A percentile compares a stretch with the other conserved stretches of the same genome.
Evolutionary conservation across 768 basidiomycete species (phyloP).

Genomic region (Ramaria rubella): DNA sequence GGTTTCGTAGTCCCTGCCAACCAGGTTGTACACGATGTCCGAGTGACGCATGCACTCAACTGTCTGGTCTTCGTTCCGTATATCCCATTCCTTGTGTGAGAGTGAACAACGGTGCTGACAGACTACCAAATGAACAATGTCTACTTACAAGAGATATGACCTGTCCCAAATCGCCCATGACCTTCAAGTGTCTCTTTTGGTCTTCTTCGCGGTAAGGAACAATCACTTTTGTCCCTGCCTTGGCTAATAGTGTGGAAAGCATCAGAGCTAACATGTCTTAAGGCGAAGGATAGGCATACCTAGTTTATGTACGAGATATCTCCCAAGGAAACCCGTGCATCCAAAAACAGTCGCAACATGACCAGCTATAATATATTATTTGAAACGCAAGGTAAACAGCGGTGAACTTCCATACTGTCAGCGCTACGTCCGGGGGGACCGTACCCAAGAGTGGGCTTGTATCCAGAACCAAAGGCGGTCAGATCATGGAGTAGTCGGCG

Average conservation of each 20-base stretch:
- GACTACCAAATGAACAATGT: too few relatives aligned
- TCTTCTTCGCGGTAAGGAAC: constrained; percentile 95
- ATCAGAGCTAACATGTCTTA: background rate
- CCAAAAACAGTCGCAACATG: constrained; percentile 97
- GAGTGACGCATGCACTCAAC: constrained; percentile 92
- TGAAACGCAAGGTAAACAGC: background rate
- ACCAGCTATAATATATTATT: constrained; percentile 37
- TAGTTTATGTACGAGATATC: constrained; percentile 90
- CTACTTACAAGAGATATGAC: constrained; percentile 84
- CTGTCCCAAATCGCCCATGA: constrained; percentile 95
- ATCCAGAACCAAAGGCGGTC: constrained; percentile 42
- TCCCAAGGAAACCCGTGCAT: constrained; percentile 89
- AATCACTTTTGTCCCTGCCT: constrained; percentile 87
- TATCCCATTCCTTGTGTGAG: constrained; percentile 81
- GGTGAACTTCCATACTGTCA: constrained; percentile 32
- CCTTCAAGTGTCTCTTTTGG: constrained; percentile 81
- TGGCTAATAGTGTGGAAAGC: constrained; percentile 43
- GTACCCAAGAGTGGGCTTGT: constrained; percentile 63
- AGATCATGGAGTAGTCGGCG: constrained; percentile 53
- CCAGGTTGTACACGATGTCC: constrained; percentile 94
- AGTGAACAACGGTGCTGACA: background rate
- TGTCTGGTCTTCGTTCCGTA: constrained; percentile 84
- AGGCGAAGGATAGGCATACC: constrained; percentile 43
- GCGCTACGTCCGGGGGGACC: constrained; percentile 84
- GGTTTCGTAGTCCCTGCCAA: constrained; percentile 90